These are phyloP conservation scores for Aspergillus glaucus DNA, from an alignment of 2,329 filamentous ascomycete genomes.

Conservation along the genomic window DNA sequence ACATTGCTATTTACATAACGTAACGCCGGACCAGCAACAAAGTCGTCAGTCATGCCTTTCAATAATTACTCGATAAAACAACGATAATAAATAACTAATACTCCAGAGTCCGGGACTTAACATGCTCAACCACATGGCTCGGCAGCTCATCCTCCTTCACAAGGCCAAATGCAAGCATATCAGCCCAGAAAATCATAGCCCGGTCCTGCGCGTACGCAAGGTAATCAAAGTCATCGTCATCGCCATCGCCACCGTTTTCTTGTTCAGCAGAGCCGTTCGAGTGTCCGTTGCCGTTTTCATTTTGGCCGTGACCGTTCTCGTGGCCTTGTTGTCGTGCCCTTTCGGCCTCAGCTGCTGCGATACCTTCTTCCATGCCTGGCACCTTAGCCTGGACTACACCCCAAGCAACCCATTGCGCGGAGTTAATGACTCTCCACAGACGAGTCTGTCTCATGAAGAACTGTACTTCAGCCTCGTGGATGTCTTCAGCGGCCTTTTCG, in stretches of 20 bases:
- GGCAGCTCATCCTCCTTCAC: constrained; percentile 71
- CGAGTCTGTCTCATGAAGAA: constrained; percentile 70
- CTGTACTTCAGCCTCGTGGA: constrained; percentile 60
- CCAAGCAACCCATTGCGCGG: constrained; percentile 90
- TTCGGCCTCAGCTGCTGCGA: constrained; percentile 11
- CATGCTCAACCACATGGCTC: constrained; percentile 51
- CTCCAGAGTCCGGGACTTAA: constrained; percentile 60
- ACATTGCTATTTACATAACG: too few relatives aligned
- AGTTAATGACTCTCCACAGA: constrained; percentile 82
- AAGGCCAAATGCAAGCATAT: constrained; percentile 71
- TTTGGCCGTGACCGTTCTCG: constrained; percentile 1
- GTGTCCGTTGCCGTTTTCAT: constrained; percentile 3
- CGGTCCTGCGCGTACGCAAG: constrained; percentile 84
- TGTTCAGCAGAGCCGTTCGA: not conserved
- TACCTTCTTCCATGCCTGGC: constrained; percentile 57
- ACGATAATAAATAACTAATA: constrained; percentile 38
- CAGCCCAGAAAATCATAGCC: constrained; percentile 90
- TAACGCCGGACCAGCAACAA: too few relatives aligned
- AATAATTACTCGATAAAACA: too few relatives aligned
- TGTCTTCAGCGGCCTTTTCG: constrained; percentile 57
- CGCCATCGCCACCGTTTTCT: too few relatives aligned
- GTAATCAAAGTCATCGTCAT: constrained; percentile 71
- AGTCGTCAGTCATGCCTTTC: too few relatives aligned
- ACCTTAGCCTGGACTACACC: constrained; percentile 92
- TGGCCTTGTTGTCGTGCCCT: constrained; percentile 4